Evolutionary conservation across 2,329 filamentous ascomycete species (phyloP).

Genomic region (Scedosporium dehoogii): DNA sequence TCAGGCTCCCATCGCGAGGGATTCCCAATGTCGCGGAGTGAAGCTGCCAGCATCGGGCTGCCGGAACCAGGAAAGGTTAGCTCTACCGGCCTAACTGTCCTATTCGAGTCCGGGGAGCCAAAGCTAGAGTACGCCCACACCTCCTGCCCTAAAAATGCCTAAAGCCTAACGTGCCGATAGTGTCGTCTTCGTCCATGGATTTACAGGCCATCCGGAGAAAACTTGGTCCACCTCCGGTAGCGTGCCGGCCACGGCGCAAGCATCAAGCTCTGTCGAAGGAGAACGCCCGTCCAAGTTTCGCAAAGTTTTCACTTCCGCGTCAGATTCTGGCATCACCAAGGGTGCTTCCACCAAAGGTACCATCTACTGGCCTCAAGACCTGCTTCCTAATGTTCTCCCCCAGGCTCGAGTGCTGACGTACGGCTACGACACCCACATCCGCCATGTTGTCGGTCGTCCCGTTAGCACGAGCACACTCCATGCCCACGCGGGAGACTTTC

Average conservation of each 20-base stretch:
- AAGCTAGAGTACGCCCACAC: not conserved
- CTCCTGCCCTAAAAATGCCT: no score
- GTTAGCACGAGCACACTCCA: not conserved
- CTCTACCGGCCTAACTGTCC: not conserved
- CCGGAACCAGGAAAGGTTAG: not conserved
- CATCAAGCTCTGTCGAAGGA: conserved; percentile 7
- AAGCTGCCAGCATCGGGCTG: no score
- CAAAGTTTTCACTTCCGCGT: not conserved
- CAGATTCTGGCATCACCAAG: not conserved
- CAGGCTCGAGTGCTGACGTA: not conserved
- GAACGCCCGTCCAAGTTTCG: not conserved
- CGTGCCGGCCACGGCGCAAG: not conserved
- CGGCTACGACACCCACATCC: not conserved
- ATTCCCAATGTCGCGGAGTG: no score
- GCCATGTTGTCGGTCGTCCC: not conserved
- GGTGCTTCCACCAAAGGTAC: not conserved
- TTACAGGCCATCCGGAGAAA: conserved; percentile 15
- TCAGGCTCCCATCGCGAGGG: no score
- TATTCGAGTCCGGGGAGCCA: not conserved
- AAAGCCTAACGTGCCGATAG: no score
- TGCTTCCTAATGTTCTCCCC: not conserved
- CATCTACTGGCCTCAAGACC: conserved; percentile 5
- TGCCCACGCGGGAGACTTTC: conserved; percentile 14
- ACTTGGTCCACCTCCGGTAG: conserved; percentile 11
- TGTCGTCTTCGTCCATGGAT: conserved; percentile 15